These are phyloP conservation scores for Chalciporus pseudorubinellus DNA, from an alignment of 768 basidiomycete genomes.

Conservation along the genomic window DNA sequence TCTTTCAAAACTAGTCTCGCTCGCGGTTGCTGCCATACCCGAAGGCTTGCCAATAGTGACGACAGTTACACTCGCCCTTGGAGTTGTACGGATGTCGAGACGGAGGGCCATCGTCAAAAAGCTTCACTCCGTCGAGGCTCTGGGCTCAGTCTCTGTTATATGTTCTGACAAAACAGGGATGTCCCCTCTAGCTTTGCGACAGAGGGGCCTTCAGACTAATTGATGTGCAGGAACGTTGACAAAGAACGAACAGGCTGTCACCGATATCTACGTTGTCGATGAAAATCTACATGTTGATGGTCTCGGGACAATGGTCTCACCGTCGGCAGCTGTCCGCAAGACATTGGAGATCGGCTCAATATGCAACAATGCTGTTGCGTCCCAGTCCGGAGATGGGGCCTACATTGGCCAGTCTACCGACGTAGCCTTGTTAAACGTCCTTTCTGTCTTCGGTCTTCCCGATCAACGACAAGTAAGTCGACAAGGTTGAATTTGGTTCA, in stretches of 20 bases:
- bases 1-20: constrained; percentile 61
- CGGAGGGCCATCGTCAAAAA: constrained; percentile 97
- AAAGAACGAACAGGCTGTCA: constrained; percentile 94
- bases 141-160: constrained; percentile 95
- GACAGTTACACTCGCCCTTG: constrained; percentile 93
- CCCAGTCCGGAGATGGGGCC: constrained; percentile 63
- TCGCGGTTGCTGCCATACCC: constrained; percentile 97
- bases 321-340: constrained; percentile 68
- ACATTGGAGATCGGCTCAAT: constrained; percentile 80
- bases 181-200: constrained; percentile 7
- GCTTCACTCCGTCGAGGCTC: constrained; percentile 88
- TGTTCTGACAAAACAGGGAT: constrained; percentile 95
- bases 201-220: neutral
- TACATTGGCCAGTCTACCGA: constrained; percentile 91
- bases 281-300: constrained; percentile 66
- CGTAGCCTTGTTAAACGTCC: constrained; percentile 83
- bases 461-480: constrained; percentile 69
- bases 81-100: constrained; percentile 91
- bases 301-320: constrained; percentile 40
- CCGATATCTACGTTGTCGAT: constrained; percentile 84
- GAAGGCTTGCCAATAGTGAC: constrained; percentile 97
- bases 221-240: constrained; percentile 71
- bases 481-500: neutral
- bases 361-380: constrained; percentile 82
- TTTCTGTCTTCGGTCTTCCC: constrained; percentile 59